phyloP scores from a whole-genome alignment of 1,284 basidiomycete species.

The Neolentinus lepideus region DNA sequence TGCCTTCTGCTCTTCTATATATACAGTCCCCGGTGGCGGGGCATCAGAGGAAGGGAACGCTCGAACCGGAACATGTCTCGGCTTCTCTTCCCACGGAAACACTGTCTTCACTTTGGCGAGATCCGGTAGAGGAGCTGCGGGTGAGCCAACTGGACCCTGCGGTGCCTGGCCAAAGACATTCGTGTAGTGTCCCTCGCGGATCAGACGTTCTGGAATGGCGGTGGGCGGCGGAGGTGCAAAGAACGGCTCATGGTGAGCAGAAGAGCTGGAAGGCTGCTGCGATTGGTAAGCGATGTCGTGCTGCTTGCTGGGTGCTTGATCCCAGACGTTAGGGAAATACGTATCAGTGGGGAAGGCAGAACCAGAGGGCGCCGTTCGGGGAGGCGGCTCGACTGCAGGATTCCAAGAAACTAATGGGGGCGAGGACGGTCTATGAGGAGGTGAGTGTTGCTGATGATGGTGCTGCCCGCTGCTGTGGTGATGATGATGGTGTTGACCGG shows the following conservation, averaged over 20 bases:
- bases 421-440: slow-evolving; percentile 35
- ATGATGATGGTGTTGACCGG: slow-evolving; percentile 7
- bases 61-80: slow-evolving; percentile 56
- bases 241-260: slow-evolving; percentile 30
- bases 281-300: slow-evolving; percentile 27
- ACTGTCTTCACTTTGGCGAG: slow-evolving; percentile 65
- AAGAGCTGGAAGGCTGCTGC: background rate
- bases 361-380: slow-evolving; percentile 41
- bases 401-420: slow-evolving; percentile 64
- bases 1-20: slow-evolving; percentile 25
- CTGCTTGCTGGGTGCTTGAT: slow-evolving; percentile 37
- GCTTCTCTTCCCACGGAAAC: slow-evolving; percentile 91
- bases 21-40: slow-evolving; percentile 42
- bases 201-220: slow-evolving; percentile 52
- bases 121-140: slow-evolving; percentile 52
- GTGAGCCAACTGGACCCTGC: slow-evolving; percentile 12
- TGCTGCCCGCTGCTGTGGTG: slow-evolving; percentile 5
- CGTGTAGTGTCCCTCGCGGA: slow-evolving; percentile 56
- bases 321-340: slow-evolving; percentile 74
- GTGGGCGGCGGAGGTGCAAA: slow-evolving; percentile 53
- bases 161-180: slow-evolving; percentile 42
- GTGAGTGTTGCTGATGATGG: slow-evolving; percentile 14
- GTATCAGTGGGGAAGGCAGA: slow-evolving; percentile 58
- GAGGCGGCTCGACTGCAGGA: slow-evolving; percentile 66
- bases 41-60: slow-evolving; percentile 71